A percentile compares a stretch with the other conserved stretches of the same genome.
phyloP scores from a whole-genome alignment of 2,329 filamentous ascomycete genomes.

The Corinectria fuckeliana region DNA sequence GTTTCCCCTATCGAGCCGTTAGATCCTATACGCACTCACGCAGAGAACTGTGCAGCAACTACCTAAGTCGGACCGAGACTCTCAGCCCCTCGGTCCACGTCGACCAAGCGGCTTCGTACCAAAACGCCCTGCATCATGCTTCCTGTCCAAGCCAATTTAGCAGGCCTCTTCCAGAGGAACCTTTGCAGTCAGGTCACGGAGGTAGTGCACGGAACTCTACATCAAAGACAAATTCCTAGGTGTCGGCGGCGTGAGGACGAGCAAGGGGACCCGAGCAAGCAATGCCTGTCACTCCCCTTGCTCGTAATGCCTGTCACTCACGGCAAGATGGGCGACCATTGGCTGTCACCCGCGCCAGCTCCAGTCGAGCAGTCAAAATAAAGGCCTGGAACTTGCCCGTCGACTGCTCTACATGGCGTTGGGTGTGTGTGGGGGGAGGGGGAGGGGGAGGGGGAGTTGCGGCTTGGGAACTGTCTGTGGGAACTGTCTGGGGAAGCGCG shows the following conservation, averaged over 20 bases:
- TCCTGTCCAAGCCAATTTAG: background rate
- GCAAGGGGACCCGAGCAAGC: background rate
- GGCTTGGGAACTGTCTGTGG: slow-evolving; percentile 24
- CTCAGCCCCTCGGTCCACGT: background rate
- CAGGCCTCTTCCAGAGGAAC: background rate
- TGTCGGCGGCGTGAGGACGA: background rate
- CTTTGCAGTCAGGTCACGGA: background rate
- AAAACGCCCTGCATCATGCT: background rate
- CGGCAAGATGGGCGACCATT: background rate
- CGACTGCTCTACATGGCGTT: background rate
- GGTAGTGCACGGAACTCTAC: slow-evolving; percentile 1
- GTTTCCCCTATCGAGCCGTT: background rate
- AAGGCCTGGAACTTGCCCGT: background rate
- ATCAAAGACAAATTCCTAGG: background rate
- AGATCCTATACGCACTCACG: slow-evolving; percentile 1
- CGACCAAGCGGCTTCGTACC: background rate
- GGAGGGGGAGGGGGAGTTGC: slow-evolving; percentile 2
- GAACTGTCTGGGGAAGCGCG: slow-evolving; percentile 22
- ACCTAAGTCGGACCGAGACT: slow-evolving; percentile 7
- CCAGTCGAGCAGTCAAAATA: background rate
- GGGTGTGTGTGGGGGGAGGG: slow-evolving; percentile 13
- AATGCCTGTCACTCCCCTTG: background rate
- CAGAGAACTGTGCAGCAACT: background rate
- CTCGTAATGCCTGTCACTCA: background rate
- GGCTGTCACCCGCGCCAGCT: background rate